Conservation (phyloP, 805 yeast species). For the Ascoidea tarda region DNA sequence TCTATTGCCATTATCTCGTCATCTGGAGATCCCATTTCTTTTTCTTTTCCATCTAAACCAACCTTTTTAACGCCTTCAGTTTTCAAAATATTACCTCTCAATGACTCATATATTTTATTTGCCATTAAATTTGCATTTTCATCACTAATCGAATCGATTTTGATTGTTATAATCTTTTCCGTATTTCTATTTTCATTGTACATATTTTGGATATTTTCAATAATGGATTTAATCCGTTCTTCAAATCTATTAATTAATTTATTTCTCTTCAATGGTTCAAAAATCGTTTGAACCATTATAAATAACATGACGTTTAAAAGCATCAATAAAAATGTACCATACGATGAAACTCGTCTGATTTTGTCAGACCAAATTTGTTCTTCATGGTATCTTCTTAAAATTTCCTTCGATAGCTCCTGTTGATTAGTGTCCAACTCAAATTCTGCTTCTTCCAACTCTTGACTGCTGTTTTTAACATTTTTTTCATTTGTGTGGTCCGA, state of each 20-base stretch:
- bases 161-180: too few relatives aligned
- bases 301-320: conserved; percentile 72
- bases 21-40: too few relatives aligned
- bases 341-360: conserved; percentile 84
- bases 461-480: conserved; percentile 37
- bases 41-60: not conserved
- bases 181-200: too few relatives aligned
- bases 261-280: conserved; percentile 91
- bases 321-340: conserved; percentile 92
- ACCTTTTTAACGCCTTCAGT: not conserved
- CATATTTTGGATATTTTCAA: conserved; percentile 18
- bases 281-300: conserved; percentile 65
- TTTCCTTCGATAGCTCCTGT: conserved; percentile 55
- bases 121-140: not conserved
- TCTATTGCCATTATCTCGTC: too few relatives aligned
- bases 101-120: not conserved
- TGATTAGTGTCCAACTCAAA: conserved; percentile 53
- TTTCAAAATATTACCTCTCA: too few relatives aligned
- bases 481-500: conserved; percentile 67
- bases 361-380: conserved; percentile 98
- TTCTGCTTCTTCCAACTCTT: conserved; percentile 39
- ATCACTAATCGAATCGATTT: too few relatives aligned
- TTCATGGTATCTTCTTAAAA: conserved; percentile 82
- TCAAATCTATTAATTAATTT: conserved; percentile 77
- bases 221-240: conserved; percentile 47